A percentile compares a stretch with the other conserved stretches of the same genome.
Conservation (phyloP, 2,329 filamentous ascomycete species). For the Calonectria multiphialidica region DNA sequence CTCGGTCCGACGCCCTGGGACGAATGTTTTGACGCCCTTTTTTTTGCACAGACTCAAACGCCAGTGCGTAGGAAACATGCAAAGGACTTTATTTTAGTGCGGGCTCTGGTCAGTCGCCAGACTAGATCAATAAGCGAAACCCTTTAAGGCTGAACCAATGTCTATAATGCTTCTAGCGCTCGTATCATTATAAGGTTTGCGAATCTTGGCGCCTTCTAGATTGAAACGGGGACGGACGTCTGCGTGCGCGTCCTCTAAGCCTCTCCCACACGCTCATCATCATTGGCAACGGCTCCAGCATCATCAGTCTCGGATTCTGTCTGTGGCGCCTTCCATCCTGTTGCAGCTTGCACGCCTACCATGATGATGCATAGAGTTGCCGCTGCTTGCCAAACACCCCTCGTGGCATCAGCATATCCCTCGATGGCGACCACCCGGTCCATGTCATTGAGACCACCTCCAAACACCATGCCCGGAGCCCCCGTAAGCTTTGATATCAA, state of each 20-base stretch:
- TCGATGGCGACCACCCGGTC: slow-evolving; percentile 61
- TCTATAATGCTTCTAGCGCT: background rate
- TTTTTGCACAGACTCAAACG: slow-evolving; percentile 1
- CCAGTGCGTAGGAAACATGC: background rate
- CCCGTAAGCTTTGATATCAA: slow-evolving; percentile 63
- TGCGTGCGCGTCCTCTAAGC: slow-evolving; percentile 23
- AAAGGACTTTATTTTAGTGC: background rate
- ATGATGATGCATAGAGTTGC: slow-evolving; percentile 58
- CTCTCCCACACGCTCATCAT: slow-evolving; percentile 49
- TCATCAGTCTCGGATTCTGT: slow-evolving; percentile 62
- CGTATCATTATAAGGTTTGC: slow-evolving; percentile 1
- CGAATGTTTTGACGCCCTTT: background rate
- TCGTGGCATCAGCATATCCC: slow-evolving; percentile 61
- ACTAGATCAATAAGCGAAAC: background rate
- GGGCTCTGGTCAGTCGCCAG: background rate
- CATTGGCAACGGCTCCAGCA: slow-evolving; percentile 38
- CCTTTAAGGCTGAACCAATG: slow-evolving; percentile 1
- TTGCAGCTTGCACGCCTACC: slow-evolving; percentile 60
- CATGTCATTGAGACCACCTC: slow-evolving; percentile 52
- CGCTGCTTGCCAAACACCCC: slow-evolving; percentile 61
- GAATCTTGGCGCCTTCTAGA: background rate
- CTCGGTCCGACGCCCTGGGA: background rate
- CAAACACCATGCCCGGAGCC: slow-evolving; percentile 63
- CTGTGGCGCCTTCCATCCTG: slow-evolving; percentile 65
- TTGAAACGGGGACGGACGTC: background rate